phyloP scores from a whole-genome alignment of 1,284 basidiomycete species.

The Ceratobasidium sp. region DNA sequence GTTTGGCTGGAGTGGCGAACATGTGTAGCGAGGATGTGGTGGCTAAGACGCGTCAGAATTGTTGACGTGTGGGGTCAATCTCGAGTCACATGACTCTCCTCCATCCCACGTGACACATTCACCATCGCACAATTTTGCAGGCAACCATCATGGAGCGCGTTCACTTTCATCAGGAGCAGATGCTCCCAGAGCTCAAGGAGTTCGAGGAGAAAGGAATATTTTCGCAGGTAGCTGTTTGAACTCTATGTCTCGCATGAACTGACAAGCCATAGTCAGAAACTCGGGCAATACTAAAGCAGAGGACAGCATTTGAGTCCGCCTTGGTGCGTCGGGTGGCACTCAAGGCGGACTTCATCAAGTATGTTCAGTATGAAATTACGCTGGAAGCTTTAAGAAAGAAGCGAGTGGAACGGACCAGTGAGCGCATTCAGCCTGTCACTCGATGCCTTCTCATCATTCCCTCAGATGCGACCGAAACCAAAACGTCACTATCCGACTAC shows the following conservation, averaged over 20 bases:
- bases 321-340: conserved; percentile 85
- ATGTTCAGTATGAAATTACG: conserved; percentile 91
- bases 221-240: conserved; percentile 70
- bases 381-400: conserved; percentile 84
- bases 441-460: neutral
- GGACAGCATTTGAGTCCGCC: conserved; percentile 85
- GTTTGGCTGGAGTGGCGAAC: conserved; percentile 37
- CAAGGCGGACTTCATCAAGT: conserved; percentile 90
- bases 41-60: neutral
- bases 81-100: neutral
- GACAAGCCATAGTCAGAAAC: conserved; percentile 71
- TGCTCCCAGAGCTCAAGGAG: conserved; percentile 96
- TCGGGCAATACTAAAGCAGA: conserved; percentile 85
- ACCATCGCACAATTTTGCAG: conserved; percentile 16
- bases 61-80: neutral
- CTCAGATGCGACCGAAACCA: conserved; percentile 64
- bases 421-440: conserved; percentile 51
- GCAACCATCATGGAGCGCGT: conserved; percentile 82
- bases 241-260: neutral
- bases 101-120: conserved; percentile 11
- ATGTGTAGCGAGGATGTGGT: conserved; percentile 24
- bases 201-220: conserved; percentile 89
- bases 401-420: conserved; percentile 77
- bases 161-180: conserved; percentile 94
- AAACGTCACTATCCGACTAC: conserved; percentile 80